Conservation (phyloP, 257 asterid genomes). For the Henckelia pumila region DNA sequence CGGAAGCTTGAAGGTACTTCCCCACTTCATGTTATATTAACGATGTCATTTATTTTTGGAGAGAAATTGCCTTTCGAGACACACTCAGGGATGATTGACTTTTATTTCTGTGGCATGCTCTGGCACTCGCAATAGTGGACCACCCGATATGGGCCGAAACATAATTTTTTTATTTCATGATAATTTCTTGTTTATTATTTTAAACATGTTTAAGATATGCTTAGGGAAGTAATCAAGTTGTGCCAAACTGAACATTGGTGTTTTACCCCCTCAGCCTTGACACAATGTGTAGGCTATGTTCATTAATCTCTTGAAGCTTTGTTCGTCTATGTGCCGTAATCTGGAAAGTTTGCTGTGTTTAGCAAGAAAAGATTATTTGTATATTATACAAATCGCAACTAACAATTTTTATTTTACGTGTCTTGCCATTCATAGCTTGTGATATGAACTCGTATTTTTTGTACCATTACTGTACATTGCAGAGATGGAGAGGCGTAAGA, state of each 20-base stretch:
- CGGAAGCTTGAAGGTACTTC: conserved; percentile 73
- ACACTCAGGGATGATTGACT: background rate
- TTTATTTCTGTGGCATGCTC: background rate
- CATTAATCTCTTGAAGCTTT: background rate
- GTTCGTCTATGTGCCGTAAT: background rate
- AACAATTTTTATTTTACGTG: background rate
- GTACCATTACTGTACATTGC: conserved; percentile 18
- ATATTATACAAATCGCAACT: background rate
- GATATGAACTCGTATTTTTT: background rate
- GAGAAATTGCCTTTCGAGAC: background rate
- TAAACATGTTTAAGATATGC: background rate
- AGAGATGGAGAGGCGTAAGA: conserved; percentile 68
- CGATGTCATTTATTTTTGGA: background rate
- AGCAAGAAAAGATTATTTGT: too few species aligned
- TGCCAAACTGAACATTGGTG: background rate
- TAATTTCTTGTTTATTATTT: background rate
- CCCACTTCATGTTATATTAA: background rate
- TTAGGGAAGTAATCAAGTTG: background rate
- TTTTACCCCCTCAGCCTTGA: background rate
- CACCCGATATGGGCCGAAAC: background rate
- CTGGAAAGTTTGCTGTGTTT: background rate
- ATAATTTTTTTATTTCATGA: background rate
- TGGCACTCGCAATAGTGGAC: background rate
- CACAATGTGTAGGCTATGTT: background rate
- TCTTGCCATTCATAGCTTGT: conserved; percentile 2